These are phyloP conservation scores for Leptographium wingfieldii DNA, from an alignment of 2,329 filamentous ascomycete genomes.

Conservation along the genomic window DNA sequence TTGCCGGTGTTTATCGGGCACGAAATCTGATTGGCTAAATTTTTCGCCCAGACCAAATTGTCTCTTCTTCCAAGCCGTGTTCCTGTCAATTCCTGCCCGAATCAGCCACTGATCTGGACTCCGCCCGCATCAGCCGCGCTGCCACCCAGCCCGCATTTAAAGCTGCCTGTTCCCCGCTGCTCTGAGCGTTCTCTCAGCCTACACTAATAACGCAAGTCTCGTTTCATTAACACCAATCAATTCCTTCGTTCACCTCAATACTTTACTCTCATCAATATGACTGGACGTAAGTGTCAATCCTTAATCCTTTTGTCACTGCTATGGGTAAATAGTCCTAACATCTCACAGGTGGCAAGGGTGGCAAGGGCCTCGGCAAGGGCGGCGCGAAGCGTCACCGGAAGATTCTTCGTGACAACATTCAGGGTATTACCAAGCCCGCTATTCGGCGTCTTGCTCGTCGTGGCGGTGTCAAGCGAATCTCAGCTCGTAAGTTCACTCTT, in stretches of 20 bases:
- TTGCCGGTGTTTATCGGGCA: constrained; percentile 5
- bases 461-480: constrained; percentile 99
- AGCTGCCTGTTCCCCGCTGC: constrained; percentile 1
- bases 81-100: neutral
- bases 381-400: constrained; percentile 98
- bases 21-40: constrained; percentile 10
- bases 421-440: constrained; percentile 97
- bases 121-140: constrained; percentile 8
- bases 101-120: constrained; percentile 14
- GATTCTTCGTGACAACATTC: constrained; percentile 99
- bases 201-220: neutral
- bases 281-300: constrained; percentile 17
- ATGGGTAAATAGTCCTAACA: constrained; percentile 62
- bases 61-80: neutral
- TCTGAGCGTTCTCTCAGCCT: neutral
- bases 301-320: neutral
- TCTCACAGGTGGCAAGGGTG: constrained; percentile 82
- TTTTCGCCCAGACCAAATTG: neutral
- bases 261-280: constrained; percentile 37
- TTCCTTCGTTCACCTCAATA: constrained; percentile 39
- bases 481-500: constrained; percentile 58
- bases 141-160: constrained; percentile 13
- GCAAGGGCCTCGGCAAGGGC: constrained; percentile 96
- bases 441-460: constrained; percentile 96
- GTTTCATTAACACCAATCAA: neutral